Base-by-base conservation (phyloP, 1,284 basidiomycete genomes). In the Pterulicium gracile region DNA sequence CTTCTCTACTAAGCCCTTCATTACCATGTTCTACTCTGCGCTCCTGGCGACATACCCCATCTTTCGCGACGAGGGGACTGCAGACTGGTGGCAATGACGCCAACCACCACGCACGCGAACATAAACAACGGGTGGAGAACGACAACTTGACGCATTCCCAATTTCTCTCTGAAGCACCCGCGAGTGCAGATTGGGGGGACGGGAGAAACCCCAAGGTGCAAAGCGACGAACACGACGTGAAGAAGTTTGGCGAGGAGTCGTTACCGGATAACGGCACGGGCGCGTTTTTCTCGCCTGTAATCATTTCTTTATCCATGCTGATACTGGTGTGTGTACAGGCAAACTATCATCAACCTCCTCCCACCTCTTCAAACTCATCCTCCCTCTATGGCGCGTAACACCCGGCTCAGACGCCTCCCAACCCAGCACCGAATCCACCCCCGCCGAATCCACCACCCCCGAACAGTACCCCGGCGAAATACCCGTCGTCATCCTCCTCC, bases 361-460 rank as follows among this genome's bases (percentile, higher is more conserved):
- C 0, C 79, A 81, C 54, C 59, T 82, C 12, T 80, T 81, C 68
- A 81, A 81, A 56, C 64, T 82, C 14, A 73, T 81, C 42, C 59
- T 82, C 0, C 79, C 79, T 0, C 56, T 82, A 3, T 62, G 58
- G 3, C 51, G 54, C 20, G 50, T 66, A 4, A 55, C 42, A 42
- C 12, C 45, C 17, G 18, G 52, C 48, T 3, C 44, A 22, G 42
- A 54, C 49, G n/a, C n/a, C 27, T 32, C 27, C 27, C n/a, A 7
- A 7, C n/a, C 27, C n/a, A n/a, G n/a, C 7, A 20, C 7, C 39
- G 13, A n/a, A 10, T n/a, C 39, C 48, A 48, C 32, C 18, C 39
- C 1, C 2, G 43, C 24, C 41, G 44, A 43, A 34, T 50, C 47
- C 32, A 49, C 19, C 24, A 12, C 50, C n/a, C 5, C 15, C 39